Evolutionary conservation across 202 grass and related monocot species (phyloP).

Genomic region (Elaeis oleifera): DNA sequence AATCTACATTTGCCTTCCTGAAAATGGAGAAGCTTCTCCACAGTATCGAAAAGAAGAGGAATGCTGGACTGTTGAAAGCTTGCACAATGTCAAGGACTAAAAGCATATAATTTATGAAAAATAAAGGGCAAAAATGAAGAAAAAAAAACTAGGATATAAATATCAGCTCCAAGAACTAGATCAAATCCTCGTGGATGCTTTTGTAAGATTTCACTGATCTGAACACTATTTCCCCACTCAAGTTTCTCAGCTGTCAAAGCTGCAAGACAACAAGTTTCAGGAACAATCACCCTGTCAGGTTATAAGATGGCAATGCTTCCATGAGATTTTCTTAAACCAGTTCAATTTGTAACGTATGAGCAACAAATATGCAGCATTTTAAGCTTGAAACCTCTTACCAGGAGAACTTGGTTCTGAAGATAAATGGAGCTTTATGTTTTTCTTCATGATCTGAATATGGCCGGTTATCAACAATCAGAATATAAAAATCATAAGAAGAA

Average conservation of each 20-base stretch:
- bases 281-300: conserved; percentile 12
- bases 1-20: conserved; percentile 62
- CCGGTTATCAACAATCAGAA: conserved; percentile 19
- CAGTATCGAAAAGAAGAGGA: conserved; percentile 65
- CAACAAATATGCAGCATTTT: too few species aligned
- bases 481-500: background rate
- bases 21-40: conserved; percentile 57
- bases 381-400: conserved; percentile 20
- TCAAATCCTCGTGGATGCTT: conserved; percentile 76
- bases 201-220: conserved; percentile 52
- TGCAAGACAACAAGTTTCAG: conserved; percentile 29
- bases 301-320: too few species aligned
- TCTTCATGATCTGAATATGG: conserved; percentile 66
- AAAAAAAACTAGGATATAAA: conserved; percentile 76
- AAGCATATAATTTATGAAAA: conserved; percentile 1
- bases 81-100: conserved; percentile 60
- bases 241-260: conserved; percentile 71
- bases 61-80: conserved; percentile 97
- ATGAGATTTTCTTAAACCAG: conserved; percentile 3
- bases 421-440: conserved; percentile 72
- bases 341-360: background rate
- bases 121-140: conserved; percentile 6
- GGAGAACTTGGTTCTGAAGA: conserved; percentile 23
- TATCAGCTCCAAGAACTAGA: conserved; percentile 88
- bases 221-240: conserved; percentile 79